Evolutionary conservation across 331 rosid species (phyloP).

Genomic region (Erythrophleum ivorense): DNA sequence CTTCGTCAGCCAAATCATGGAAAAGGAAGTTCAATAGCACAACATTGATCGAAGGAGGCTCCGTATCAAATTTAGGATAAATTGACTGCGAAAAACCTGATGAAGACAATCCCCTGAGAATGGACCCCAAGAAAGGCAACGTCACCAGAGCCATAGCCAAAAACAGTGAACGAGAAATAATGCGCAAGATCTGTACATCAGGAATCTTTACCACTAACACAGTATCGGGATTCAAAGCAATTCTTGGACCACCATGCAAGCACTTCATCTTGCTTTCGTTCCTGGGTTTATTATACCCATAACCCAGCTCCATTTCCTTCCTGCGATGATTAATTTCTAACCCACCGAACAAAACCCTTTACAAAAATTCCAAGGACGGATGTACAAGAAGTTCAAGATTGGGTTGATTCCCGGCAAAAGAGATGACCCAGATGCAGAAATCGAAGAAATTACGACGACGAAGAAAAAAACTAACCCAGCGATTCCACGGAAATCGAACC

Average conservation of each 20-base stretch:
- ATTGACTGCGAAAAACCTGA: not conserved
- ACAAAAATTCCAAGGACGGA: not conserved
- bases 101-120: constrained; percentile 40
- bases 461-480: not conserved
- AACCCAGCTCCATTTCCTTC: constrained; percentile 37
- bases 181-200: constrained; percentile 48
- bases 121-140: constrained; percentile 48
- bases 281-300: constrained; percentile 25
- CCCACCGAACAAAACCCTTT: not conserved
- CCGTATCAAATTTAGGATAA: constrained; percentile 34
- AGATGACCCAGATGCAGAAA: constrained; percentile 34
- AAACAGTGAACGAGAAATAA: constrained; percentile 59
- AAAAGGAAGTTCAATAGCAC: constrained; percentile 54
- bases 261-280: constrained; percentile 37
- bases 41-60: constrained; percentile 35
- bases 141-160: constrained; percentile 55
- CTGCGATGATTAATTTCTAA: not conserved
- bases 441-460: not conserved
- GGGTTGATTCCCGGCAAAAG: not conserved
- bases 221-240: constrained; percentile 43
- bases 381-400: constrained; percentile 16
- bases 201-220: constrained; percentile 59
- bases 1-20: constrained; percentile 62
- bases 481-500: not conserved
- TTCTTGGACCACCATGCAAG: constrained; percentile 30